Evolutionary conservation across 2,329 filamentous ascomycete genomes (phyloP), one percentile per base, ranked within the genome.

Genomic region (Stagonosporopsis cucurbitacearum): DNA sequence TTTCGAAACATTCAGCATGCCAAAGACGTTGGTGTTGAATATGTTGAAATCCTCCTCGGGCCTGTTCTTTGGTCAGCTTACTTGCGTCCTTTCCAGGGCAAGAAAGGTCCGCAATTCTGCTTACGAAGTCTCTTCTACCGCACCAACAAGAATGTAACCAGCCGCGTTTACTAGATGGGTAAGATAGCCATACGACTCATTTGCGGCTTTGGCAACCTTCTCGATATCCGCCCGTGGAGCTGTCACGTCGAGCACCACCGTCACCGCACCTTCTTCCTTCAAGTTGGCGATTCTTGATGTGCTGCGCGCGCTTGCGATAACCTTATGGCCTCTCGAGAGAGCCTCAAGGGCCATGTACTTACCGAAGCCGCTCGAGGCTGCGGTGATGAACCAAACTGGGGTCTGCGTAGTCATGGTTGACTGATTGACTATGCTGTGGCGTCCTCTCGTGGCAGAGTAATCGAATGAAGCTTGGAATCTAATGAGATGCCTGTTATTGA

Each of bases 11-110:
- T 81, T 82, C 47, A 83, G 67, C 7, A 75, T 68, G 2, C 82
- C 83, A 58, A 85, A 81, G 26, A 86, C 80, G 52, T 86, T 86
- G 28, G 81, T 82, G 63, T 81, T 77, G 67, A 83, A 84, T 11
- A 68, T 60, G 20, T 75, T 67, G 37, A 70, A 69, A 20, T 77
- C 73, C 63, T 82, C 78, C n/a, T 72, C 65, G 11, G 73, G 71
- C 9, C 75, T 75, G n/a, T 33, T 22, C 9, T 32, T 64, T 65
- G 69, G 49, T 73, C 74, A 58, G 13, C 28, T 17, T 23, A n/a
- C n/a, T 4, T 32, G 15, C 2, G n/a, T 42, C 23, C 3, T 13
- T 42, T n/a, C n/a, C 25, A 12, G 6, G n/a, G 4, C 15, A 9
- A 17, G 19, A 17, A 22, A 17, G 8, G 9, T 11, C 12, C 13